Base-by-base conservation (phyloP, 176 grass and related monocot genomes). In the Aegilops sharonensis region DNA sequence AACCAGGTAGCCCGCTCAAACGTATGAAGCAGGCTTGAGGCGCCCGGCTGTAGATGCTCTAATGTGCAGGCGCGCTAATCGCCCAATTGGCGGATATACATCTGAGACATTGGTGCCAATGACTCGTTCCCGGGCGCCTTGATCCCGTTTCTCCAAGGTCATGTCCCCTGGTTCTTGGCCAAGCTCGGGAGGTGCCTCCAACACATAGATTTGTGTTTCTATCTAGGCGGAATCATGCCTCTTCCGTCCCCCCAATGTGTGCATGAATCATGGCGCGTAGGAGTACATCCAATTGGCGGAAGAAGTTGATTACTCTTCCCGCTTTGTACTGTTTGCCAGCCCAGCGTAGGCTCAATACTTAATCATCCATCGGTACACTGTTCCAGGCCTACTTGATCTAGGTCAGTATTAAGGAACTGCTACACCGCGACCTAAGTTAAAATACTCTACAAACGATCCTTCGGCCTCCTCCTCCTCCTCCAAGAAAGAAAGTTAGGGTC, bases 121-220 rank as follows among this genome's bases (percentile, higher is more conserved):
- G 30, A 50, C 60, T 59, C n/a, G 59, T 76, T 50, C 29, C 81
- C 67, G 39, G 29, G 75, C 75, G 52, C 21, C 72, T 84, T n/a
- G 25, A 35, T 60, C 9, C 68, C 45, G 47, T 5, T 27, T 67
- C 8, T 59, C 8, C 67, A 45, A n/a, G 11, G 31, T 31, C 48
- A 9, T 87, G 85, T 75, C 68, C 75, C 89, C 68, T 67, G 45
- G 10, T 39, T 74, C 76, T 57, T 64, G 89, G 74, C 56, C 81
- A 70, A n/a, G 35, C 45, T 6, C 45, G 63, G 39, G 85, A 75
- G 75, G 75, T 80, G 85, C 75, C 68, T 37, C 81, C 81, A 30
- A 5, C 6, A 37, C 5, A 35, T 75, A 32, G 81, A 78, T 40
- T 54, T 77, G 70, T 8, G 31, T 5, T 66, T 60, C 9, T 57